Percentiles rank a stretch among this genome's conserved stretches.
These are phyloP conservation scores for Epichloe hybrida DNA, from an alignment of 2,329 filamentous ascomycete genomes.

Conservation along the genomic window DNA sequence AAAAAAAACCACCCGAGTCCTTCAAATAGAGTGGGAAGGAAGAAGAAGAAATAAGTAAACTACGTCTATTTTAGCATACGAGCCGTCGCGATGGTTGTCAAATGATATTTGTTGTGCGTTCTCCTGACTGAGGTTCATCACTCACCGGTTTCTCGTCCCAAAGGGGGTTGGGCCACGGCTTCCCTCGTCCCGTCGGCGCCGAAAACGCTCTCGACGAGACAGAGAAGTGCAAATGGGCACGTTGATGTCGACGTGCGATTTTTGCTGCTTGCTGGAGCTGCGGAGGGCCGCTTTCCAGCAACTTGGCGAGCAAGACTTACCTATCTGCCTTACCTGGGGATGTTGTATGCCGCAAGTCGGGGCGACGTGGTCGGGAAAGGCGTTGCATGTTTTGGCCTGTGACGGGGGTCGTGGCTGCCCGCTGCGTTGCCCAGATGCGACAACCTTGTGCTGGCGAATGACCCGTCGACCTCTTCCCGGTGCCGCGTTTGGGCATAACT, in stretches of 20 bases:
- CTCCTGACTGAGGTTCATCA: neutral
- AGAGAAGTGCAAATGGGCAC: neutral
- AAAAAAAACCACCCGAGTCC: neutral
- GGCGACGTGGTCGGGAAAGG: slow-evolving; percentile 3
- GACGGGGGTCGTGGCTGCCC: slow-evolving; percentile 6
- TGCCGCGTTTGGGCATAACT: neutral
- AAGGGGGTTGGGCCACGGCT: neutral
- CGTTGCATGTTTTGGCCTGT: slow-evolving; percentile 16
- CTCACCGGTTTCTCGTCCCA: slow-evolving; percentile 1
- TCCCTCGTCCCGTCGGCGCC: neutral
- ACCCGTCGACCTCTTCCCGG: neutral
- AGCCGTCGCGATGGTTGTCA: neutral
- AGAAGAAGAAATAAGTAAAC: neutral
- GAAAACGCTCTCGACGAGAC: neutral
- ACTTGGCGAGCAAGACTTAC: slow-evolving; percentile 7
- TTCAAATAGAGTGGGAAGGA: neutral
- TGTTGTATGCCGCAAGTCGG: slow-evolving; percentile 4
- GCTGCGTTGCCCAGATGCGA: slow-evolving; percentile 8
- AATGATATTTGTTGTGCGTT: neutral
- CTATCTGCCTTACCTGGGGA: slow-evolving; percentile 8
- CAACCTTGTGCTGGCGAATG: neutral
- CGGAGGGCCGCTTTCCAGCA: slow-evolving; percentile 3
- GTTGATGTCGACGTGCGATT: neutral
- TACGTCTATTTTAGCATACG: neutral
- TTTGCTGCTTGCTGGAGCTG: slow-evolving; percentile 2